Evolutionary conservation across 306 rosid genomes (phyloP), one percentile per base, ranked within the genome.

Genomic region (Inga oerstediana): DNA sequence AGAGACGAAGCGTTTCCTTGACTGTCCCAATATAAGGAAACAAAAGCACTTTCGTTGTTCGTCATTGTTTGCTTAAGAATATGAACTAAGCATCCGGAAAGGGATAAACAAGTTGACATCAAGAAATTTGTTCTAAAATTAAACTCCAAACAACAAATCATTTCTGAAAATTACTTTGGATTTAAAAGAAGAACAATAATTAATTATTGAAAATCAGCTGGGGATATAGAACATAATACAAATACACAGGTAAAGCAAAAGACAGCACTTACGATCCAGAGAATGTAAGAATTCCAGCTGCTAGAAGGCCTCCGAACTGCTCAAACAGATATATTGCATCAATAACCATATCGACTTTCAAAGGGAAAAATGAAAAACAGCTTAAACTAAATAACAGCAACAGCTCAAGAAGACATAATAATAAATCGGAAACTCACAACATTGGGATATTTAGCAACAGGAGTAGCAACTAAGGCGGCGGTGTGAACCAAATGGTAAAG

Each of bases 401-500:
- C 12, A 7, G 9, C 8, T 9, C 8, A n/a, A 19, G 30, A n/a
- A 8, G 12, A 58, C 2, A 4, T 9, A 11, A 67, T 8, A 45
- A 77, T 11, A 69, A 83, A 48, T 45, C 5, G 72, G 52, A n/a
- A 84, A 88, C 97, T 88, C 79, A 97, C 99, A 86, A 90, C 59
- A 82, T 84, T 86, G 82, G 99, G 99, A 80, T 83, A 35, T 78
- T 91, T 92, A 8, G 93, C 88, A n/a, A 87, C 54, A 39, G 99
- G 99, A 75, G 97, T 92, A 46, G 93, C 90, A 74, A 96, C 81
- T 82, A 97, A 87, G 80, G 99, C 98, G 0, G 94, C 95, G 0
- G 99, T 92, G 80, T 96, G 99, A 80, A 93, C 94, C 93, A 96
- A 89, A 85, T 94, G 99, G 87, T 96, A 96, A 54, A 94, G 93